These are phyloP conservation scores for Solanum rostratum DNA, from an alignment of 257 asterid genomes.

Conservation along the genomic window DNA sequence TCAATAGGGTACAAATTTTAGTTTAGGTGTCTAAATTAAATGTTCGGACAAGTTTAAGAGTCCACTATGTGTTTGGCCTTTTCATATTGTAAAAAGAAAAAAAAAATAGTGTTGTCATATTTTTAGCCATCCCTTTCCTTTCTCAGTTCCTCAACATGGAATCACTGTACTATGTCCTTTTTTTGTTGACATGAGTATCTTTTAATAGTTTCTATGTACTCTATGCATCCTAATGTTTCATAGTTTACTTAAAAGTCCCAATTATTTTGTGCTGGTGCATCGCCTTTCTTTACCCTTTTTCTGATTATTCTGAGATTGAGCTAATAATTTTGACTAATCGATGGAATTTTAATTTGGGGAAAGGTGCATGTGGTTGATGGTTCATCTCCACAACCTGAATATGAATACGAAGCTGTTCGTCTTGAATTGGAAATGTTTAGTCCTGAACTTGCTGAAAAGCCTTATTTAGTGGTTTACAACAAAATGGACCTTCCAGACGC, in stretches of 20 bases:
- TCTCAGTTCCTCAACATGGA: neutral
- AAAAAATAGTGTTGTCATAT: neutral
- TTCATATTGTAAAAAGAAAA: neutral
- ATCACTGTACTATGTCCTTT: neutral
- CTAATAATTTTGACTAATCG: conserved; percentile 10
- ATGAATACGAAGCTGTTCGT: conserved; percentile 93
- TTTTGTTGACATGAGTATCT: neutral
- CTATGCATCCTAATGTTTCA: neutral
- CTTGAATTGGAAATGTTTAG: conserved; percentile 95
- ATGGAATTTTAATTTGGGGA: conserved; percentile 4
- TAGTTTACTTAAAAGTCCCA: neutral
- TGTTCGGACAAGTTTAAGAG: neutral
- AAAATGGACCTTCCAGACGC: conserved; percentile 98
- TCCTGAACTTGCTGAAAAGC: conserved; percentile 86
- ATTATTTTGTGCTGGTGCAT: neutral
- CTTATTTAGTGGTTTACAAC: conserved; percentile 71
- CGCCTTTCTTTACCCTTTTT: neutral
- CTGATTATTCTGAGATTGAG: neutral
- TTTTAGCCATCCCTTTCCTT: neutral
- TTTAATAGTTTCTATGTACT: neutral
- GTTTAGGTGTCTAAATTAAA: neutral
- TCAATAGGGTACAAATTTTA: neutral
- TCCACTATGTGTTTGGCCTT: neutral
- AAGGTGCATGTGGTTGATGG: conserved; percentile 96
- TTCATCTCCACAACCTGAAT: conserved; percentile 81